phyloP scores from a whole-genome alignment of 345 rosid genomes.

The Populus nigra region DNA sequence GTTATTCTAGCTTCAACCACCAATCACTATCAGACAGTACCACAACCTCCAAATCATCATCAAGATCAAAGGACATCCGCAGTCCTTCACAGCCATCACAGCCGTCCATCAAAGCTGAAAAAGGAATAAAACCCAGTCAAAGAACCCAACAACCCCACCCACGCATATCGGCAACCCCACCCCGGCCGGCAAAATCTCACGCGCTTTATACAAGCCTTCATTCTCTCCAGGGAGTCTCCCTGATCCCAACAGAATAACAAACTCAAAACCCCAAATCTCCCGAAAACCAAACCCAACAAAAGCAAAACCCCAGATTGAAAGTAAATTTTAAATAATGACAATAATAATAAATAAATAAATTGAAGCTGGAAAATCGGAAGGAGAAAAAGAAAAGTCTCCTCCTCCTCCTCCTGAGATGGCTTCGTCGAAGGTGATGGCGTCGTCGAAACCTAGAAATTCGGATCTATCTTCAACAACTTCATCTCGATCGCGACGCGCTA shows the following conservation, averaged over 20 bases:
- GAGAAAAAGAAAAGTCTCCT: background rate
- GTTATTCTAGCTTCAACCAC: background rate
- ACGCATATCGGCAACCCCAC: background rate
- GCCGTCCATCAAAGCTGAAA: background rate
- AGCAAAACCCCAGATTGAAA: conserved; percentile 5
- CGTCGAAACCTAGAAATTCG: conserved; percentile 59
- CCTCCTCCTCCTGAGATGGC: conserved; percentile 49
- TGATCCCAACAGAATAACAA: conserved; percentile 39
- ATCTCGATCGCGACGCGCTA: conserved; percentile 42
- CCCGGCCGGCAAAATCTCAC: background rate
- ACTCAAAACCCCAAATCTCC: conserved; percentile 5
- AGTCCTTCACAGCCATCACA: background rate
- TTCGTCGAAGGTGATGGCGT: conserved; percentile 62
- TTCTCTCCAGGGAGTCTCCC: conserved; percentile 15
- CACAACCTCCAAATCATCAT: background rate
- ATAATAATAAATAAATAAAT: conserved; percentile 10
- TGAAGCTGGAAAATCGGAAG: background rate
- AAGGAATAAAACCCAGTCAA: background rate
- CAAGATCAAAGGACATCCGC: background rate
- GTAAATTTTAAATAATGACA: background rate
- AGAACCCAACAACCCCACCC: background rate
- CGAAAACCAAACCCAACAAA: background rate
- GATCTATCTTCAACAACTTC: conserved; percentile 37
- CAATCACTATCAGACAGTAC: background rate
- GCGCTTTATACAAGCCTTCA: conserved; percentile 4